Base-by-base conservation (phyloP, 306 rosid genomes). In the Corylus americana region DNA sequence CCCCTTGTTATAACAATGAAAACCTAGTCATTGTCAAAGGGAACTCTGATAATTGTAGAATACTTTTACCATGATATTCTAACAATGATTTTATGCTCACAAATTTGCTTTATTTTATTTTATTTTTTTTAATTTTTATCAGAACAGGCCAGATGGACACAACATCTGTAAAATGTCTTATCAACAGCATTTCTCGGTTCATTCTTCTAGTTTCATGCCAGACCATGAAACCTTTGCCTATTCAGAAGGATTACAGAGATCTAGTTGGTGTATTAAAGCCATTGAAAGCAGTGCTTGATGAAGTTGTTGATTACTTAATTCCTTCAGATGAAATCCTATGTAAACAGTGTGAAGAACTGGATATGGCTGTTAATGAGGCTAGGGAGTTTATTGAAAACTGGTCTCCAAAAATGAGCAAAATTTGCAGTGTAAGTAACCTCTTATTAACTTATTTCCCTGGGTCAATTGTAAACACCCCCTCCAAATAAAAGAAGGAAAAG, bases 151-250 rank as follows among this genome's bases (percentile, higher is more conserved):
- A 87, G 83, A 92, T 82, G 86, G 91, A 90, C 84, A 72, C 85
- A 79, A 10, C 86, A 82, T 81, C 94, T 68, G 77, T 82, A 22
- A 87, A 90, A 91, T 90, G 96, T 88, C 90, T 90, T 20, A 79
- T 89, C 81, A 95, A 95, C 90, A 91, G 96, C 85, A 92, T 90
- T 77, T 87, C 98, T 78, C 89, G 98, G 71, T 91, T 95, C 81
- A 83, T 92, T 86, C 98, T 81, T 84, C 90, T 92, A 66, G 94
- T 91, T 81, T 92, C 97, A 67, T 89, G 97, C 90, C 97, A 89
- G 53, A 73, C 82, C 68, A 66, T 81, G 51, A 95, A 87, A 76
- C 85, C 78, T 73, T 22, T 82, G 80, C 92, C 93, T 71, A 80
- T 95, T 81, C 91, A 89, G 86, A 91, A 87, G 85, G 87, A 84